A percentile compares a stretch with the other conserved stretches of the same genome.
These are phyloP conservation scores for Clonostachys solani DNA, from an alignment of 2,329 filamentous ascomycete genomes.

Conservation along the genomic window DNA sequence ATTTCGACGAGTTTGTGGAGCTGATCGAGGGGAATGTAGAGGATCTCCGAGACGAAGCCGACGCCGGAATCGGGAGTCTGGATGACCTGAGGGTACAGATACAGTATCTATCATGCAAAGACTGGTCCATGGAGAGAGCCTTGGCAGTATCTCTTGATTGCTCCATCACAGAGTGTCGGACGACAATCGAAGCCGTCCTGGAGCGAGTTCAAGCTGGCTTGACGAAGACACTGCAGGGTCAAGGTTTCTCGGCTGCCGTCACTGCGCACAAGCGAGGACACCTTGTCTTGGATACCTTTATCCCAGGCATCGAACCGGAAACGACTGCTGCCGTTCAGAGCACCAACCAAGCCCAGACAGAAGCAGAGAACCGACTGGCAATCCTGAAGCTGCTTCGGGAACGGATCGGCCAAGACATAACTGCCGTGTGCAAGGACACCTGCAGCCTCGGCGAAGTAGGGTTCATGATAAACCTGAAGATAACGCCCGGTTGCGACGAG, in stretches of 20 bases:
- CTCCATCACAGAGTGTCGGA: slow-evolving; percentile 33
- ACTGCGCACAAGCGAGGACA: slow-evolving; percentile 48
- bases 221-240: slow-evolving; percentile 39
- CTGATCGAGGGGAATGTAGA: slow-evolving; percentile 29
- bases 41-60: slow-evolving; percentile 30
- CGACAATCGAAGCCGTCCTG: slow-evolving; percentile 41
- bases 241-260: slow-evolving; percentile 40
- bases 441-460: not conserved
- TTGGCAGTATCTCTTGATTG: slow-evolving; percentile 37
- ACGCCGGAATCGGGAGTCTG: slow-evolving; percentile 30
- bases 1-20: slow-evolving; percentile 38
- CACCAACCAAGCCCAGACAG: too few species aligned
- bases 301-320: slow-evolving; percentile 9
- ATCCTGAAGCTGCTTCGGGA: slow-evolving; percentile 34
- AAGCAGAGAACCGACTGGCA: not conserved
- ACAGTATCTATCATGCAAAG: slow-evolving; percentile 36
- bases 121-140: slow-evolving; percentile 42
- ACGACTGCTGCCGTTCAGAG: too few species aligned
- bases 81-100: slow-evolving; percentile 46
- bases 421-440: slow-evolving; percentile 41
- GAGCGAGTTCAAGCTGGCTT: slow-evolving; percentile 48
- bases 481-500: too few species aligned
- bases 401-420: slow-evolving; percentile 41
- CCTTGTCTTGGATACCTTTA: slow-evolving; percentile 43
- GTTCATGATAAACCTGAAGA: not conserved